Evolutionary conservation across 2,329 filamentous ascomycete species (phyloP).

Genomic region (Neofusicoccum parvum): DNA sequence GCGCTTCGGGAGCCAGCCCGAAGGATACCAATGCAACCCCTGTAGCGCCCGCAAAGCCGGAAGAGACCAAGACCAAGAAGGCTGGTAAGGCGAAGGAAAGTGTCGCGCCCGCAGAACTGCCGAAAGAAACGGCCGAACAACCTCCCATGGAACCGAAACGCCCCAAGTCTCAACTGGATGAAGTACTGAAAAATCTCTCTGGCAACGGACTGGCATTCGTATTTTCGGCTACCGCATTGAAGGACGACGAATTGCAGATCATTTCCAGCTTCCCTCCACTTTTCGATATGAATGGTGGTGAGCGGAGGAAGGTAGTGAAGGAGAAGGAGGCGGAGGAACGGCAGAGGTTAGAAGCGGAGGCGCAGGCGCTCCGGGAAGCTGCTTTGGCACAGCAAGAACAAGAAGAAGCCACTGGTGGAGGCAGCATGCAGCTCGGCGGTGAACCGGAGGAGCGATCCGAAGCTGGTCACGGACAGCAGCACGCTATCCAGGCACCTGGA

Average conservation of each 20-base stretch:
- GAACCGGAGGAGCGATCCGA: slow-evolving; percentile 82
- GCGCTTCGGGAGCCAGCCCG: slow-evolving; percentile 79
- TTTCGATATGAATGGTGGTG: slow-evolving; percentile 80
- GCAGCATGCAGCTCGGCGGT: slow-evolving; percentile 85
- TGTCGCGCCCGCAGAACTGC: slow-evolving; percentile 24
- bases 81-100: slow-evolving; percentile 33
- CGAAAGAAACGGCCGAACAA: slow-evolving; percentile 25
- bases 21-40: slow-evolving; percentile 57
- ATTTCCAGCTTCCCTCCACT: slow-evolving; percentile 70
- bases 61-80: slow-evolving; percentile 30
- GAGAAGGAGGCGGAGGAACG: slow-evolving; percentile 68
- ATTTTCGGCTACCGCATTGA: slow-evolving; percentile 50
- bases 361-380: slow-evolving; percentile 52
- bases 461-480: slow-evolving; percentile 62
- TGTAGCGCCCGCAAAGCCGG: slow-evolving; percentile 31
- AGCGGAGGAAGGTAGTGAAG: slow-evolving; percentile 73
- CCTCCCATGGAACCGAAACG: slow-evolving; percentile 8
- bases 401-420: slow-evolving; percentile 74
- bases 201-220: slow-evolving; percentile 54
- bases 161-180: slow-evolving; percentile 31
- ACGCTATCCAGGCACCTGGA: slow-evolving; percentile 74
- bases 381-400: slow-evolving; percentile 56
- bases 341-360: slow-evolving; percentile 53
- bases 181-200: slow-evolving; percentile 44
- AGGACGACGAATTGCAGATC: slow-evolving; percentile 52